phyloP scores from a whole-genome alignment of 106 monocot species.

The Dioscorea zingiberensis region DNA sequence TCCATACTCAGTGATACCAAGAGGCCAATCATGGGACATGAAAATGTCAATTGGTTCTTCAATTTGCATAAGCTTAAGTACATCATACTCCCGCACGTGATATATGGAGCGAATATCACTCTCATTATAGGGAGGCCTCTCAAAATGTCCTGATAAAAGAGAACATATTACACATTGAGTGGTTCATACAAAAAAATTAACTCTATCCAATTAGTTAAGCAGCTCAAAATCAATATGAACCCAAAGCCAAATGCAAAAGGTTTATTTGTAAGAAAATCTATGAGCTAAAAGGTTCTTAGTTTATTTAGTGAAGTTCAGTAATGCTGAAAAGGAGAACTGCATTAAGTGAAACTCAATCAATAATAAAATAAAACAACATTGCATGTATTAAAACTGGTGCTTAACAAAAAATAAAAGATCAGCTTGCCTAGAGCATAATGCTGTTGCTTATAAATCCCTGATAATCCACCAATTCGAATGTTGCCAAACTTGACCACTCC shows the following conservation, averaged over 20 bases:
- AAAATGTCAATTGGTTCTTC: slow-evolving; percentile 92
- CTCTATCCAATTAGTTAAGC: no score
- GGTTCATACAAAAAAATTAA: no score
- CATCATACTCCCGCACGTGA: slow-evolving; percentile 94
- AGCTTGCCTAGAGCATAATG: slow-evolving; percentile 70
- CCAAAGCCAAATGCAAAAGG: no score
- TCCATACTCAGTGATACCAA: slow-evolving; percentile 92
- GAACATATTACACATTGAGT: not conserved
- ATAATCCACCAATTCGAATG: slow-evolving; percentile 85
- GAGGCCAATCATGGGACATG: slow-evolving; percentile 98
- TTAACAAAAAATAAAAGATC: not conserved
- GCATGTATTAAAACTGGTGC: no score
- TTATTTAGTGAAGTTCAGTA: no score
- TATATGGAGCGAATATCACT: slow-evolving; percentile 76
- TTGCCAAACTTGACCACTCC: slow-evolving; percentile 90
- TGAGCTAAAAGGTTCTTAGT: no score
- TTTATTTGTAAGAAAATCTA: no score
- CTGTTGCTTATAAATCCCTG: slow-evolving; percentile 72
- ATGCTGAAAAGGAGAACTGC: no score
- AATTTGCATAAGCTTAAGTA: slow-evolving; percentile 83
- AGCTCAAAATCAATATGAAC: no score
- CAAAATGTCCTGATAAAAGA: slow-evolving; percentile 65
- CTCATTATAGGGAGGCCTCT: slow-evolving; percentile 85
- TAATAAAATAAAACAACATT: no score
- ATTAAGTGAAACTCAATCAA: no score